Percentiles rank a stretch among this genome's conserved stretches.
Conservation (phyloP, 2,329 filamentous ascomycete genomes). For the Sclerotinia minor region DNA sequence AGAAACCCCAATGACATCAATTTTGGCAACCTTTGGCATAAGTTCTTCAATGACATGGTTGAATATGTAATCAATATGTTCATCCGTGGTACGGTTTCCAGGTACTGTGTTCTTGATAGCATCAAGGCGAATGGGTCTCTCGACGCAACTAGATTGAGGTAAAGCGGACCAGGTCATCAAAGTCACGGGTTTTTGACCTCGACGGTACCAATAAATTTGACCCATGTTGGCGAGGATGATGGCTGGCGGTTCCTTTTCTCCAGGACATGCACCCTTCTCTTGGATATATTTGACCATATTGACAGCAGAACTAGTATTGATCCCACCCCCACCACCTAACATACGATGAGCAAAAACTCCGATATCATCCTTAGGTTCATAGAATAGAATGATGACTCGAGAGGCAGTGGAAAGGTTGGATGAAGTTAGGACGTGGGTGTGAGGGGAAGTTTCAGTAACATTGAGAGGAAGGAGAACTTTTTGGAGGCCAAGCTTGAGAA, state of each 20-base stretch:
- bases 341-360: conserved; percentile 73
- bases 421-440: conserved; percentile 69
- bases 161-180: conserved; percentile 56
- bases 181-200: conserved; percentile 60
- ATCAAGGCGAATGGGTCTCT: conserved; percentile 55
- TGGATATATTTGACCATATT: conserved; percentile 56
- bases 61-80: conserved; percentile 70
- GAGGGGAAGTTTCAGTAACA: conserved; percentile 50
- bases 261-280: conserved; percentile 26
- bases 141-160: conserved; percentile 63
- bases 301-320: conserved; percentile 70
- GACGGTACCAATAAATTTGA: conserved; percentile 74
- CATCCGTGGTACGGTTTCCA: conserved; percentile 54
- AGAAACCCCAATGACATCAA: conserved; percentile 72
- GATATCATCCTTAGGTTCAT: conserved; percentile 69
- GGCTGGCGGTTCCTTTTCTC: conserved; percentile 48
- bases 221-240: conserved; percentile 78
- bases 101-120: conserved; percentile 60
- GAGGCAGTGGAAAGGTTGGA: conserved; percentile 54
- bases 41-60: conserved; percentile 57
- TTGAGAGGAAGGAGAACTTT: conserved; percentile 63
- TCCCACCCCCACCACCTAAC: conserved; percentile 61
- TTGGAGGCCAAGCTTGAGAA: conserved; percentile 59
- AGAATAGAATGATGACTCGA: conserved; percentile 72
- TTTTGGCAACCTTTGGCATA: conserved; percentile 50